Conservation (phyloP, 1,284 basidiomycete species). For the Moesziomyces sp. region DNA sequence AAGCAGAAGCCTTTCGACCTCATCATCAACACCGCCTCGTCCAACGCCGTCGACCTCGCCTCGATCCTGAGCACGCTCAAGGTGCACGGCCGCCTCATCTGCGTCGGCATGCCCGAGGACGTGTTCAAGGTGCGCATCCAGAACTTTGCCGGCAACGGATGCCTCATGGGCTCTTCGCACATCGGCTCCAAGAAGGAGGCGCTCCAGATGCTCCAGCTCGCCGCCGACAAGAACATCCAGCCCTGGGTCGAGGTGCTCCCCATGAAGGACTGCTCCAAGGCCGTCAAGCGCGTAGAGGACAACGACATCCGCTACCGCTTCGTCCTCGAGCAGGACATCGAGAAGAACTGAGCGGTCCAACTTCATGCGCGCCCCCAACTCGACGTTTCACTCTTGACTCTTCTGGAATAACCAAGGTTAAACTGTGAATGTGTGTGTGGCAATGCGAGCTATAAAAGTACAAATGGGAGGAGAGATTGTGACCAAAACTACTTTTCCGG, state of each 20-base stretch:
- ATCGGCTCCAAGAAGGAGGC: conserved; percentile 77
- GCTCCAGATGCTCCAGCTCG: conserved; percentile 68
- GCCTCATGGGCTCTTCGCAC: conserved; percentile 70
- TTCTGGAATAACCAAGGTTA: background rate
- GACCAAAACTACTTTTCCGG: conserved; percentile 19
- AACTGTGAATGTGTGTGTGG: background rate
- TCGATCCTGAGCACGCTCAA: conserved; percentile 72
- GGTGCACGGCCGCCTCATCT: conserved; percentile 73
- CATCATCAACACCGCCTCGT: conserved; percentile 73
- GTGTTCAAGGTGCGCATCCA: conserved; percentile 66
- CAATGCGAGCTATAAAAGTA: background rate
- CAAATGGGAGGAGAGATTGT: background rate
- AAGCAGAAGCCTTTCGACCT: conserved; percentile 72
- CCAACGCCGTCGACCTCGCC: conserved; percentile 69
- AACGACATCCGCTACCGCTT: conserved; percentile 69
- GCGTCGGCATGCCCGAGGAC: conserved; percentile 73
- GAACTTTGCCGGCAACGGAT: conserved; percentile 69
- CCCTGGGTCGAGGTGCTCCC: conserved; percentile 72
- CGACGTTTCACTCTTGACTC: background rate
- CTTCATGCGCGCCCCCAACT: too few species aligned
- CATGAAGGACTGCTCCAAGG: conserved; percentile 74
- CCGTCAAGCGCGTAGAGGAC: conserved; percentile 72
- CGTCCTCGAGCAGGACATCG: conserved; percentile 58
- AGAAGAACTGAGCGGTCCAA: conserved; percentile 23
- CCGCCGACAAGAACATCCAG: conserved; percentile 62